These are phyloP conservation scores for Penicillium simplicissimum DNA, from an alignment of 495 filamentous ascomycete species.

Conservation along the genomic window DNA sequence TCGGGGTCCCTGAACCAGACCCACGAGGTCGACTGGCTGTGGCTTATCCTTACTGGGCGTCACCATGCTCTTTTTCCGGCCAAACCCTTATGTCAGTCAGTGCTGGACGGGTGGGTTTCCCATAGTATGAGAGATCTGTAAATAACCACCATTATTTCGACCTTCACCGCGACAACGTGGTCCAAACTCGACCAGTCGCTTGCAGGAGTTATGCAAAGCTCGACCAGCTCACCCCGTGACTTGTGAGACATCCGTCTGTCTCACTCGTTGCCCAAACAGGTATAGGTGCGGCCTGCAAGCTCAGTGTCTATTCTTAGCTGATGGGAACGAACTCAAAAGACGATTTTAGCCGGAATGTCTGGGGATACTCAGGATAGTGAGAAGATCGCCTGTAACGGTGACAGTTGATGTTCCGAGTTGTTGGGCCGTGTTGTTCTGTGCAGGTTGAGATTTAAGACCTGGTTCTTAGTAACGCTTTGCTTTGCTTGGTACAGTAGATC, in stretches of 20 bases:
- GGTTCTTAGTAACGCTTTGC: background rate
- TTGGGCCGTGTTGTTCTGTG: background rate
- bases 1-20: slow-evolving; percentile 19
- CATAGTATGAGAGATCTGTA: background rate
- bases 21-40: slow-evolving; percentile 2
- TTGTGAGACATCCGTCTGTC: slow-evolving; percentile 5
- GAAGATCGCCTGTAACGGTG: slow-evolving; percentile 16
- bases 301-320: slow-evolving; percentile 10
- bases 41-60: slow-evolving; percentile 10
- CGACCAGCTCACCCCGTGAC: background rate
- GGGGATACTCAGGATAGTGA: background rate
- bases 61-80: background rate
- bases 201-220: background rate
- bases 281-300: background rate
- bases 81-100: background rate
- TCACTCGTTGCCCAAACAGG: slow-evolving; percentile 6
- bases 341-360: background rate
- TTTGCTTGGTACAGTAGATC: background rate
- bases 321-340: background rate
- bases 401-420: slow-evolving; percentile 3
- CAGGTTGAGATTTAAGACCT: background rate
- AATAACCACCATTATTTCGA: background rate
- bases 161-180: background rate
- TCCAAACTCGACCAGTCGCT: slow-evolving; percentile 5
- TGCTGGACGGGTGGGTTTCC: background rate